These are phyloP conservation scores for Ophiostoma australiae DNA, from an alignment of 2,329 filamentous ascomycete genomes.

Conservation along the genomic window DNA sequence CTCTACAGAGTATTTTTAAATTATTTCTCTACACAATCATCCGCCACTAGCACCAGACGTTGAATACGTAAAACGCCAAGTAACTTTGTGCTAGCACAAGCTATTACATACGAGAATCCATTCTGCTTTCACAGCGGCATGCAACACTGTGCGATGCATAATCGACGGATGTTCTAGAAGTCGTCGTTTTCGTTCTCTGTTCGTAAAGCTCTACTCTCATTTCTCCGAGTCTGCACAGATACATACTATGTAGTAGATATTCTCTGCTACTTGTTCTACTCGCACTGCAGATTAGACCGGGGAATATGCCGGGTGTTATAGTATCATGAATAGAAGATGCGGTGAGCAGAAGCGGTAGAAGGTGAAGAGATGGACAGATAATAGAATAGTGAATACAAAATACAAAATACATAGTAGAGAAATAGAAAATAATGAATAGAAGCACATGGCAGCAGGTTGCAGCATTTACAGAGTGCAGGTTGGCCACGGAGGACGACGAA, in stretches of 20 bases:
- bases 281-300: background rate
- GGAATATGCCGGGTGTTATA: background rate
- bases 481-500: background rate
- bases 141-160: background rate
- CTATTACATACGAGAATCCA: slow-evolving; percentile 9
- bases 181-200: too few species aligned
- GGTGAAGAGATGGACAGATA: background rate
- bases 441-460: background rate
- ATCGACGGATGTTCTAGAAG: background rate
- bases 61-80: slow-evolving; percentile 8
- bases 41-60: background rate
- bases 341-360: background rate
- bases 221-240: too few species aligned
- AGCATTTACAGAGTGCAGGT: too few species aligned
- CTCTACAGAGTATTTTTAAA: too few species aligned
- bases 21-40: background rate
- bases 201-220: too few species aligned
- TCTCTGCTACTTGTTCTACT: background rate
- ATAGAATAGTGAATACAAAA: background rate
- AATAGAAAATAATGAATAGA: background rate
- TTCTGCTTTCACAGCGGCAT: too few species aligned
- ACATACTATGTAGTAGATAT: too few species aligned
- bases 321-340: background rate
- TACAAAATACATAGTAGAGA: background rate
- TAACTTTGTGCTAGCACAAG: background rate